Evolutionary conservation across 306 rosid species (phyloP), one percentile per base, ranked within the genome.

Genomic region (Prunus mira): DNA sequence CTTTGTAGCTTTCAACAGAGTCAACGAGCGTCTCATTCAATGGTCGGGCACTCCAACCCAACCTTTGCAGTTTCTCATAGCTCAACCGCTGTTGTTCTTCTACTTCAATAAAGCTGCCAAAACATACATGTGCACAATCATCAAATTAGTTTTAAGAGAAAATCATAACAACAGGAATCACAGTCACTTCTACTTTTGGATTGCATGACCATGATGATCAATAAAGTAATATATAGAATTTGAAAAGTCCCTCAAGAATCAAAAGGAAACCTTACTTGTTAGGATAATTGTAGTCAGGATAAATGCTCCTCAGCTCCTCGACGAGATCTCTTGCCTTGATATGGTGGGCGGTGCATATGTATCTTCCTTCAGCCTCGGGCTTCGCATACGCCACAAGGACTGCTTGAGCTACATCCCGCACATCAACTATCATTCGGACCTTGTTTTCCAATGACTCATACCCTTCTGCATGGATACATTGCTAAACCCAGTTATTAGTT

Each of bases 341-440:
- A 7, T 24, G 0, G 51, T 87, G 85, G 32, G 93, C 75, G 15
- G 69, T 24, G 67, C 96, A 90, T 60, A 89, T 65, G 84, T 88
- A 89, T 82, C 98, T 85, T 78, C 93, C 95, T 71, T 91, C 86
- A 49, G 89, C 91, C 82, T 83, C 89, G 0, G 22, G 82, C 86
- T 89, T 92, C 88, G 90, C 97, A 50, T 89, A 90, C 3, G 73
- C 86, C 82, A 90, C 52, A 52, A 92, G 52, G 51, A 92, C 49
- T 57, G 90, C 96, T 81, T 85, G 84, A 28, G 84, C 97, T 69
- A 90, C 57, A 65, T 91, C 95, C 1, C 90, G 91, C 13, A 87
- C 91, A 13, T 87, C 96, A 38, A 89, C 92, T 28, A 92, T 67
- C 74, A 20, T 27, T 1, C 79, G 80, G 27, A 0, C 55, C 81